A percentile compares a stretch with the other conserved stretches of the same genome.
These are phyloP conservation scores for Pichia thaimueangensis DNA, from an alignment of 805 yeast genomes.

Conservation along the genomic window DNA sequence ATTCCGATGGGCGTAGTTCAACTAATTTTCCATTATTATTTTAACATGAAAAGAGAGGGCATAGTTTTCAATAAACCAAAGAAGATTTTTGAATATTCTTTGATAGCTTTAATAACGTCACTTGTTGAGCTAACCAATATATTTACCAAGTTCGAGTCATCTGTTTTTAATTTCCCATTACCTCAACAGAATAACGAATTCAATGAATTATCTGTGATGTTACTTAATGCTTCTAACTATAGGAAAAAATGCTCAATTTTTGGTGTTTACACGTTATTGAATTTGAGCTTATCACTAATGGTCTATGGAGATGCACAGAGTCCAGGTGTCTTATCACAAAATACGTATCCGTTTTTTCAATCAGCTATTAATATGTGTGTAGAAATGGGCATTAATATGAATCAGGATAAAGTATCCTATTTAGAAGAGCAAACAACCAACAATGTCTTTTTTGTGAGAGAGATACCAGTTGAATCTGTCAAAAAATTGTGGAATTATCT, in stretches of 20 bases:
- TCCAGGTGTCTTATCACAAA: conserved; percentile 8
- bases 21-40: conserved; percentile 8
- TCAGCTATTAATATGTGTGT: conserved; percentile 7
- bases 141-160: conserved; percentile 7
- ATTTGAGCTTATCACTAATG: conserved; percentile 9
- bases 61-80: conserved; percentile 9
- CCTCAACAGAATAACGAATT: conserved; percentile 5
- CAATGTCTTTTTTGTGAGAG: conserved; percentile 5
- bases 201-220: conserved; percentile 7
- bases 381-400: conserved; percentile 11
- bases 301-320: conserved; percentile 12
- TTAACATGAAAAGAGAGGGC: conserved; percentile 1
- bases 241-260: conserved; percentile 7
- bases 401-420: conserved; percentile 7
- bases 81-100: conserved; percentile 11
- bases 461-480: conserved; percentile 4
- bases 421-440: background rate
- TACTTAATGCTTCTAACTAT: conserved; percentile 12
- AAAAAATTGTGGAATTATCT: conserved; percentile 18
- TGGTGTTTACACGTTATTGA: conserved; percentile 7
- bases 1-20: conserved; percentile 13
- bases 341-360: conserved; percentile 14
- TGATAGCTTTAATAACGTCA: conserved; percentile 10
- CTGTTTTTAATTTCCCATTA: conserved; percentile 3
- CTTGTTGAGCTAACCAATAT: conserved; percentile 10